Evolutionary conservation across 202 grass and related monocot genomes (phyloP).

Genomic region (Cymbopogon flexuosus): DNA sequence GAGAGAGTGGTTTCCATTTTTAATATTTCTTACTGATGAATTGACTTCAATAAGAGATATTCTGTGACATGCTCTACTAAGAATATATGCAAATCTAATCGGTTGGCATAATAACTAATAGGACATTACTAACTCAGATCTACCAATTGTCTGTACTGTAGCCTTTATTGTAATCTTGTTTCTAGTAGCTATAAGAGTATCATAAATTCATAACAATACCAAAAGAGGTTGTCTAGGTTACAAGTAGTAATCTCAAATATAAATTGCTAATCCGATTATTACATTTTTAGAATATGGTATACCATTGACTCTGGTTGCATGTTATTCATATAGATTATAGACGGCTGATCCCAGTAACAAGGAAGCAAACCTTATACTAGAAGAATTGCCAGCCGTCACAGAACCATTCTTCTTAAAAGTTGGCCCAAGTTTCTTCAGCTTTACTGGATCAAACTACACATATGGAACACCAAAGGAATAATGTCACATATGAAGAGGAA

Average conservation of each 20-base stretch:
- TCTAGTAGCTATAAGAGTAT: neutral
- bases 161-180: neutral
- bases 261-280: neutral
- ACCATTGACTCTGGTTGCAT: neutral
- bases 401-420: constrained; percentile 80
- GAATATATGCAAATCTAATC: neutral
- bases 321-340: neutral
- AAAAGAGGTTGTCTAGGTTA: neutral
- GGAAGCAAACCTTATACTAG: constrained; percentile 75
- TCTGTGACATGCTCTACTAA: neutral
- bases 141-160: neutral
- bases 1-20: neutral
- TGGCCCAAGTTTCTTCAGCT: constrained; percentile 71
- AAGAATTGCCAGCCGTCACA: constrained; percentile 90
- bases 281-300: neutral
- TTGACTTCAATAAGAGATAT: neutral
- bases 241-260: neutral
- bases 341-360: neutral
- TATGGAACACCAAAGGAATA: constrained; percentile 11
- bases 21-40: neutral
- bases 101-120: neutral
- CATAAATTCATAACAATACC: neutral
- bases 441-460: constrained; percentile 70
- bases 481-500: neutral
- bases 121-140: neutral